These are phyloP conservation scores for Ceratocystiopsis minuta DNA, from an alignment of 2,329 filamentous ascomycete species.

Conservation along the genomic window DNA sequence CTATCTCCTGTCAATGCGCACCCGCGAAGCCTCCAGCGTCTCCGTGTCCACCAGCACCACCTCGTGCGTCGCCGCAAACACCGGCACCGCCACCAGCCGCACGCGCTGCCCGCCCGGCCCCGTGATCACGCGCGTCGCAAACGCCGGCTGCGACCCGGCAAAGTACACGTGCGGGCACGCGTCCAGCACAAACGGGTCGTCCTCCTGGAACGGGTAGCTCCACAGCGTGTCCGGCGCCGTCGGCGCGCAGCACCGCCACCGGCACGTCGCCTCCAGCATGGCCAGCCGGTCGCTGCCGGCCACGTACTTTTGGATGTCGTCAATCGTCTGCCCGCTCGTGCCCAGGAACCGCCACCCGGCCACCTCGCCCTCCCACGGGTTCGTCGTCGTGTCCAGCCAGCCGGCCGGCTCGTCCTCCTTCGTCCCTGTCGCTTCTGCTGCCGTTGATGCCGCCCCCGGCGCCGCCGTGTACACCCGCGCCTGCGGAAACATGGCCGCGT, in stretches of 20 bases:
- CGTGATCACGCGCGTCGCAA: constrained; percentile 52
- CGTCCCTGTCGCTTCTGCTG: constrained; percentile 10
- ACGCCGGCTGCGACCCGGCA: constrained; percentile 66
- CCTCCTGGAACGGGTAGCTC: constrained; percentile 91
- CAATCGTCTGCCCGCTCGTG: constrained; percentile 79
- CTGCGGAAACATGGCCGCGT: constrained; percentile 75
- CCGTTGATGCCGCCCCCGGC: constrained; percentile 23
- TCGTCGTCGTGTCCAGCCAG: constrained; percentile 81
- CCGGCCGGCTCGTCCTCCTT: constrained; percentile 1
- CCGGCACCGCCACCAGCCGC: constrained; percentile 65
- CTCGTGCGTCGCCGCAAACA: constrained; percentile 61
- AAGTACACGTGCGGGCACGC: constrained; percentile 83
- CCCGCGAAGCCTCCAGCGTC: constrained; percentile 57
- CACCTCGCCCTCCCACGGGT: constrained; percentile 80
- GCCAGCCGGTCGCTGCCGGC: constrained; percentile 57
- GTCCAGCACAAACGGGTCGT: constrained; percentile 77
- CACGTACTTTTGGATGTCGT: constrained; percentile 87
- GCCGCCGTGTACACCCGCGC: constrained; percentile 46
- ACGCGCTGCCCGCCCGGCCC: constrained; percentile 52
- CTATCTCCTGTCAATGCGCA: constrained; percentile 30
- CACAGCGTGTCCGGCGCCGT: constrained; percentile 92
- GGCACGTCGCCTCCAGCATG: constrained; percentile 87
- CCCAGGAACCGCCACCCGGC: constrained; percentile 80
- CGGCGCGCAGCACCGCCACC: constrained; percentile 80
- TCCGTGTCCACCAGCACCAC: constrained; percentile 73